phyloP scores from a whole-genome alignment of 306 rosid species.

The Cajanus cajan region DNA sequence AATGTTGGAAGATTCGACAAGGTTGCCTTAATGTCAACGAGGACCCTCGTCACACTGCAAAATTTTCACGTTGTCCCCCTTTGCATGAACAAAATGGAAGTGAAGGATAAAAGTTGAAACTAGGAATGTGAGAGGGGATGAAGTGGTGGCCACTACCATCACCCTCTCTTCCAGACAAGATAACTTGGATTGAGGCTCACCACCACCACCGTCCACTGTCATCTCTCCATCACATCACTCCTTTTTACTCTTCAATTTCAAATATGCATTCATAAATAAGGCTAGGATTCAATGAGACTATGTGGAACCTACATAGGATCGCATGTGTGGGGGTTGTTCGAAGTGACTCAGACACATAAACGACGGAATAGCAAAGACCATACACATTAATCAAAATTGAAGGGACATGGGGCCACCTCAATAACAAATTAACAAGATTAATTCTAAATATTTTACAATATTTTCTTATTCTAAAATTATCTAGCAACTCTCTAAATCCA shows the following conservation, averaged over 20 bases:
- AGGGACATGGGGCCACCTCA: background rate
- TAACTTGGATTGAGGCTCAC: background rate
- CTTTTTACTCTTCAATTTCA: background rate
- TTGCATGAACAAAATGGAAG: conserved; percentile 20
- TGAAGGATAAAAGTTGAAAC: conserved; percentile 21
- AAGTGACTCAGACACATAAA: conserved; percentile 6
- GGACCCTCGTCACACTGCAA: background rate
- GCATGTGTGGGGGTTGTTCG: background rate
- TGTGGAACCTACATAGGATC: conserved; percentile 5
- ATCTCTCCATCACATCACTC: conserved; percentile 21
- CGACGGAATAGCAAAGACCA: background rate
- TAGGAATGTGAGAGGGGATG: background rate
- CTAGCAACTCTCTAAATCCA: no score
- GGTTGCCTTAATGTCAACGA: conserved; percentile 28
- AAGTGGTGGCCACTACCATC: conserved; percentile 18
- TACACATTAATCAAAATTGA: background rate
- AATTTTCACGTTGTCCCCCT: conserved; percentile 33
- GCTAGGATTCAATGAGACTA: background rate
- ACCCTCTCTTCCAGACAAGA: conserved; percentile 16
- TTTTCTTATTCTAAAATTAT: no score
- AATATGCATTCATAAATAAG: background rate
- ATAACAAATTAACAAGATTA: background rate
- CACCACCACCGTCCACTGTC: conserved; percentile 27
- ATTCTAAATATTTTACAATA: background rate
- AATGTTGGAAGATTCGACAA: conserved; percentile 34